phyloP scores from a whole-genome alignment of 2,329 filamentous ascomycete genomes.

The Pleoardoris graminearum region DNA sequence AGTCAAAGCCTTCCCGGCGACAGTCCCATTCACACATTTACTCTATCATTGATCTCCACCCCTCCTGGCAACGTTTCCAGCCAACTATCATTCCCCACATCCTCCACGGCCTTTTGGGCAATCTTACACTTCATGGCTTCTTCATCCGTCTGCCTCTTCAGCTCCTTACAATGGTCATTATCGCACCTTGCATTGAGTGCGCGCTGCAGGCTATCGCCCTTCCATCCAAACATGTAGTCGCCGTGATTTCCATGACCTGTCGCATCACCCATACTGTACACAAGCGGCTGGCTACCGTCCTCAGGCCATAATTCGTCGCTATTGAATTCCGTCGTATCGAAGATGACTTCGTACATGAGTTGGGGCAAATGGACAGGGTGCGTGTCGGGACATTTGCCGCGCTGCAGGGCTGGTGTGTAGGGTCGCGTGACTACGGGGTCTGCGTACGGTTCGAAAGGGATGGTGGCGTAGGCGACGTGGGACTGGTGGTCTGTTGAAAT shows the following conservation, averaged over 20 bases:
- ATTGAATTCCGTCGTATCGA: conserved; percentile 45
- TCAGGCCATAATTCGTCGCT: conserved; percentile 26
- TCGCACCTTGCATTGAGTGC: conserved; percentile 33
- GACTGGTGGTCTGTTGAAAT: conserved; percentile 60
- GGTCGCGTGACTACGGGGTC: conserved; percentile 21
- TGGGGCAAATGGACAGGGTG: conserved; percentile 53
- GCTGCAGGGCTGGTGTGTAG: conserved; percentile 22
- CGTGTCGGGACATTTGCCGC: conserved; percentile 48
- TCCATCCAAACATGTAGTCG: conserved; percentile 34
- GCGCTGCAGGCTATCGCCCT: conserved; percentile 34
- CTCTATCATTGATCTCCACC: conserved; percentile 25
- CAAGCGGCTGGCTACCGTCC: conserved; percentile 36
- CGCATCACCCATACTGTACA: conserved; percentile 38
- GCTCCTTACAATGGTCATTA: conserved; percentile 30
- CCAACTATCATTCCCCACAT: conserved; percentile 29
- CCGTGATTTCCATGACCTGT: conserved; percentile 34
- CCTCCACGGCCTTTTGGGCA: conserved; percentile 33
- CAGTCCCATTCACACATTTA: conserved; percentile 1
- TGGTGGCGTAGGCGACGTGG: conserved; percentile 50
- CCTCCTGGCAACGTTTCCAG: conserved; percentile 25
- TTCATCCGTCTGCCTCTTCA: conserved; percentile 31
- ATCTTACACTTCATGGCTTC: conserved; percentile 34
- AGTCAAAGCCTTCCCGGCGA: too few species aligned
- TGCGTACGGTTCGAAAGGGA: conserved; percentile 34
- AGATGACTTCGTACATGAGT: conserved; percentile 53